A percentile compares a stretch with the other conserved stretches of the same genome.
phyloP scores from a whole-genome alignment of 257 asterid genomes.

The Ilex aquifolium region DNA sequence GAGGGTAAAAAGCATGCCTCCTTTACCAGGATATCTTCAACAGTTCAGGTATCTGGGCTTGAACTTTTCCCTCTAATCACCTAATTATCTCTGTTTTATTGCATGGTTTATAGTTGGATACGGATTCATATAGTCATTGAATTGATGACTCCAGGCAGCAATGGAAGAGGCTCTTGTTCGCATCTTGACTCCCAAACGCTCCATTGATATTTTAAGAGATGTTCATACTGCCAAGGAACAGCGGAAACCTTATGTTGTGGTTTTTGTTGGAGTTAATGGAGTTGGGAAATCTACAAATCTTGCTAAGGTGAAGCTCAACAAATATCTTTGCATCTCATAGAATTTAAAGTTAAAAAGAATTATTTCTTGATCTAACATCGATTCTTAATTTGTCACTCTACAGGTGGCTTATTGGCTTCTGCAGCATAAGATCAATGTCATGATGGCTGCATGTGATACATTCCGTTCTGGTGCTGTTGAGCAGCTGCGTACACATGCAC shows the following conservation, averaged over 20 bases:
- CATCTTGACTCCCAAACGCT: conserved; percentile 88
- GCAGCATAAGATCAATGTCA: conserved; percentile 74
- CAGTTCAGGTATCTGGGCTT: conserved; percentile 59
- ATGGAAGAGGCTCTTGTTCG: conserved; percentile 99
- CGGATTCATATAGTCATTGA: background rate
- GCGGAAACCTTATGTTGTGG: conserved; percentile 93
- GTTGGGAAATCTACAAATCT: conserved; percentile 98
- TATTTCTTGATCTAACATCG: background rate
- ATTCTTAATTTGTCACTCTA: conserved; percentile 6
- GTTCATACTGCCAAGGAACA: conserved; percentile 93
- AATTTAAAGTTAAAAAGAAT: background rate
- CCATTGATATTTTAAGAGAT: conserved; percentile 94
- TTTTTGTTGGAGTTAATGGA: conserved; percentile 96
- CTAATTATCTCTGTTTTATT: background rate
- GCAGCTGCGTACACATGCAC: conserved; percentile 97
- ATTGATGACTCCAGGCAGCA: conserved; percentile 55
- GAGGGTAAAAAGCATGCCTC: conserved; percentile 94
- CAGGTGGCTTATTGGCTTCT: conserved; percentile 98
- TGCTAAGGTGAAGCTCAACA: conserved; percentile 55
- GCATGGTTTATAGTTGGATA: too few relatives aligned
- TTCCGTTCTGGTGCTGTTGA: conserved; percentile 99
- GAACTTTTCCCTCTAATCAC: background rate
- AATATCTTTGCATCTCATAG: background rate
- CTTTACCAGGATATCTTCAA: conserved; percentile 89
- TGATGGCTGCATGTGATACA: conserved; percentile 99